Percentiles rank a stretch among this genome's conserved stretches.
phyloP scores from a whole-genome alignment of 177 flowering plant species.

The Telopea speciosissima region DNA sequence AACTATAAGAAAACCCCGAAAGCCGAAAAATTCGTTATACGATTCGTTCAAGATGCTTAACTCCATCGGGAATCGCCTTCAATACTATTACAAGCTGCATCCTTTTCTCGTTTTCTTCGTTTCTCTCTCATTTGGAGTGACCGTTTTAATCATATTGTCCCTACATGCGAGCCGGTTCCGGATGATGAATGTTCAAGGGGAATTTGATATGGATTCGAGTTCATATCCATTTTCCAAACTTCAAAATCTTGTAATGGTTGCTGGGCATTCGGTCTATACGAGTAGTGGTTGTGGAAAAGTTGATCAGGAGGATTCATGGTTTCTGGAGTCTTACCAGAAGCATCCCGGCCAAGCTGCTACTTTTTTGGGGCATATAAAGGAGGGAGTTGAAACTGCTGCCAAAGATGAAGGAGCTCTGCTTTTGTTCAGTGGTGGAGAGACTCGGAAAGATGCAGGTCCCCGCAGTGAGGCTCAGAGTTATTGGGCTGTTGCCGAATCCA shows the following conservation, averaged over 20 bases:
- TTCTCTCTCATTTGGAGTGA: constrained; percentile 51
- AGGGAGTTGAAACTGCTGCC: constrained; percentile 68
- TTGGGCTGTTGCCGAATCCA: constrained; percentile 90
- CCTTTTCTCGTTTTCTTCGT: constrained; percentile 53
- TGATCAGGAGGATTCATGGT: constrained; percentile 89
- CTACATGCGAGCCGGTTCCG: constrained; percentile 41
- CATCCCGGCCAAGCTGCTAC: constrained; percentile 93
- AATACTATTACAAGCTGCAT: constrained; percentile 55
- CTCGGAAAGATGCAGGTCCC: constrained; percentile 96
- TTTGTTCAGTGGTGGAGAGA: constrained; percentile 98
- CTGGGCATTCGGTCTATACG: constrained; percentile 94
- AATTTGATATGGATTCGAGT: constrained; percentile 20
- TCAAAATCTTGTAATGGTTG: constrained; percentile 91
- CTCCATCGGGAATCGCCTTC: constrained; percentile 41
- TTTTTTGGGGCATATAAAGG: constrained; percentile 67
- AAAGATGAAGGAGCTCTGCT: constrained; percentile 73
- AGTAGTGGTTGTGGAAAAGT: constrained; percentile 79
- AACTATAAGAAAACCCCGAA: constrained; percentile 41
- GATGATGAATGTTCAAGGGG: constrained; percentile 21
- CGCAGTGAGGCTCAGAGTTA: constrained; percentile 99
- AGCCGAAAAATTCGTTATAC: constrained; percentile 25
- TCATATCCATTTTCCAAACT: constrained; percentile 56
- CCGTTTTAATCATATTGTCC: constrained; percentile 48
- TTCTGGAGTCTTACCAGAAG: constrained; percentile 86
- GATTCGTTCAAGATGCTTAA: constrained; percentile 50